phyloP scores from a whole-genome alignment of 1,139 yeast species.

The Kodamaea sp. region DNA sequence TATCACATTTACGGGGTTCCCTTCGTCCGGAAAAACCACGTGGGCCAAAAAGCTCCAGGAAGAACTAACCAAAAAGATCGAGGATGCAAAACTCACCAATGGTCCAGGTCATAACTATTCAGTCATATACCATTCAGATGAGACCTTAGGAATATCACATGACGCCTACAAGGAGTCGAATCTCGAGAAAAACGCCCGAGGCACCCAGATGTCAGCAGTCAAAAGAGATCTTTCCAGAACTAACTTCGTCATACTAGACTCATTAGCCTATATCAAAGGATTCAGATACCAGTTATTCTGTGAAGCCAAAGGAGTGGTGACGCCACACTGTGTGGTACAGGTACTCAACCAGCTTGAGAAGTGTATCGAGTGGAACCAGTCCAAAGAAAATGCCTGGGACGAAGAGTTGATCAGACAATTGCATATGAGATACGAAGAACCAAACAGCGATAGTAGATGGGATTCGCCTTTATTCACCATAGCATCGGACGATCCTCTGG shows the following conservation, averaged over 20 bases:
- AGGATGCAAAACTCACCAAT: conserved; percentile 28
- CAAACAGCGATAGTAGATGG: conserved; percentile 85
- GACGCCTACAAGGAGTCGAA: conserved; percentile 66
- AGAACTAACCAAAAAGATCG: conserved; percentile 51
- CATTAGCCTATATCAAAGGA: conserved; percentile 90
- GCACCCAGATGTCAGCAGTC: conserved; percentile 84
- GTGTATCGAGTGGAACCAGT: conserved; percentile 63
- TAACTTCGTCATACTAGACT: conserved; percentile 79
- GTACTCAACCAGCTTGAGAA: conserved; percentile 66
- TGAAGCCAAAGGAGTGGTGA: conserved; percentile 82
- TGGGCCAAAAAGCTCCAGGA: conserved; percentile 60
- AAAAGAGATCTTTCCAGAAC: conserved; percentile 72
- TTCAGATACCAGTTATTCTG: conserved; percentile 91
- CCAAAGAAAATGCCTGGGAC: conserved; percentile 56
- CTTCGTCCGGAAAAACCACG: conserved; percentile 81
- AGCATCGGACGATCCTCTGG: conserved; percentile 56
- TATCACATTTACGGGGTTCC: conserved; percentile 79
- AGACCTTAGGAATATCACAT: conserved; percentile 70
- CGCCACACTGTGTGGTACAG: conserved; percentile 83
- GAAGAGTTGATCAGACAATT: conserved; percentile 65
- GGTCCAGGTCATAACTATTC: conserved; percentile 56
- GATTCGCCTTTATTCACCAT: conserved; percentile 87
- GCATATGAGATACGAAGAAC: conserved; percentile 90
- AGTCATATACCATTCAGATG: conserved; percentile 76
- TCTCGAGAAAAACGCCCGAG: conserved; percentile 80